phyloP scores from a whole-genome alignment of 2,329 filamentous ascomycete species.

The Claviceps digitariae region DNA sequence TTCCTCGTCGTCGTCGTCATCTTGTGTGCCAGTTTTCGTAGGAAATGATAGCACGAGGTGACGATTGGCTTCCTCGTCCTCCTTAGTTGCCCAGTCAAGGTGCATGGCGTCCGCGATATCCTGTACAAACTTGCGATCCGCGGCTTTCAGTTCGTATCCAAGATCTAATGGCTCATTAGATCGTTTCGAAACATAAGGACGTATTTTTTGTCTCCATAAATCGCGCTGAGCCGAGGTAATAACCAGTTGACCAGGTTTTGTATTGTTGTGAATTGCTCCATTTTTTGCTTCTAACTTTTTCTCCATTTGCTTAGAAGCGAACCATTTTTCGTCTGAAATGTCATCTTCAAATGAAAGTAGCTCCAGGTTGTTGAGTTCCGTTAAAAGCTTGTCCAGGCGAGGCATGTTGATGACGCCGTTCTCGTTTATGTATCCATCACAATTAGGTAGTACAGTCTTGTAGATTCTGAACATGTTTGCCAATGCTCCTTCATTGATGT shows the following conservation, averaged over 20 bases:
- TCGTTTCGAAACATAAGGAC: constrained; percentile 66
- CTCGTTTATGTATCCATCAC: constrained; percentile 93
- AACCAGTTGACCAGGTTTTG: constrained; percentile 47
- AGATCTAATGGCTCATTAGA: constrained; percentile 56
- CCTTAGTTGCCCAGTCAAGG: constrained; percentile 43
- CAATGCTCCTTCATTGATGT: constrained; percentile 96
- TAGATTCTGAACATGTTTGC: constrained; percentile 97
- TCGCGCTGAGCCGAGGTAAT: constrained; percentile 71
- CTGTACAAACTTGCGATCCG: constrained; percentile 86
- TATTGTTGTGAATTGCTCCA: constrained; percentile 37
- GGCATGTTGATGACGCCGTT: constrained; percentile 81
- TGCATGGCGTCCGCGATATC: constrained; percentile 57
- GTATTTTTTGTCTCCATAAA: constrained; percentile 66
- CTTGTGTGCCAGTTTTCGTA: constrained; percentile 39
- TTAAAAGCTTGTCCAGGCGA: constrained; percentile 62
- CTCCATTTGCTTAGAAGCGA: constrained; percentile 69
- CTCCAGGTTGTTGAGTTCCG: constrained; percentile 79
- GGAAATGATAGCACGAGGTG: constrained; percentile 39
- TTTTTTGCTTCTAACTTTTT: constrained; percentile 48
- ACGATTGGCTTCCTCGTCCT: constrained; percentile 41
- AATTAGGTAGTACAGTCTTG: constrained; percentile 74
- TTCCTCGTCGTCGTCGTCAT: constrained; percentile 26
- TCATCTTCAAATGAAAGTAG: constrained; percentile 88
- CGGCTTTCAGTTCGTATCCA: constrained; percentile 57
- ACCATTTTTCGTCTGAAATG: constrained; percentile 79